These are phyloP conservation scores for Metroxylon sagu DNA, from an alignment of 176 grass and related monocot species.

Conservation along the genomic window DNA sequence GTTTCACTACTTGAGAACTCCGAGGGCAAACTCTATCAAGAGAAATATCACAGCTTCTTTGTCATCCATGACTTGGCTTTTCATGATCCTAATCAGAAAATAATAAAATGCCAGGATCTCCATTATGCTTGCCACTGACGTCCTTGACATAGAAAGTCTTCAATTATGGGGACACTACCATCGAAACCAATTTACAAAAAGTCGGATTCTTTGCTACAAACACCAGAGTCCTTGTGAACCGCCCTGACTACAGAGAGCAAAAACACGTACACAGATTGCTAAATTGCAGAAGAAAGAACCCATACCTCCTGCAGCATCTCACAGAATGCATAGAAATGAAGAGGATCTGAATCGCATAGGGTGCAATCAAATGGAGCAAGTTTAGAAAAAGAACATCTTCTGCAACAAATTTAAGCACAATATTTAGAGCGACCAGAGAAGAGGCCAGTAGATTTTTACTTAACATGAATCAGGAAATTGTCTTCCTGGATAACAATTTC, in stretches of 20 bases:
- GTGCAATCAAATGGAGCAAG: slow-evolving; percentile 73
- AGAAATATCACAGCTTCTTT: slow-evolving; percentile 43
- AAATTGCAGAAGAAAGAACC: neutral
- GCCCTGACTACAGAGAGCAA: too few species aligned
- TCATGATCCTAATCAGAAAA: slow-evolving; percentile 58
- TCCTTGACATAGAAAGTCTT: slow-evolving; percentile 60
- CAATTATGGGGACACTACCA: slow-evolving; percentile 43
- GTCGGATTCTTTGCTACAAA: neutral
- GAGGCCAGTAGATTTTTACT: too few species aligned
- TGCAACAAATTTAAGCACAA: neutral
- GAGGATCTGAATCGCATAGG: slow-evolving; percentile 66
- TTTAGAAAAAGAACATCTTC: slow-evolving; percentile 18
- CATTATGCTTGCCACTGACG: slow-evolving; percentile 66
- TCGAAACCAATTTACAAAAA: slow-evolving; percentile 41
- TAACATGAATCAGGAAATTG: too few species aligned
- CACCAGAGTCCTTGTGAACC: too few species aligned
- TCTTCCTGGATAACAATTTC: too few species aligned
- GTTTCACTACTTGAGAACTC: slow-evolving; percentile 5
- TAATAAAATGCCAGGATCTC: slow-evolving; percentile 36
- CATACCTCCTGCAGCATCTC: slow-evolving; percentile 57
- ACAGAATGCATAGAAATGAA: slow-evolving; percentile 64
- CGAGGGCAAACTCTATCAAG: neutral
- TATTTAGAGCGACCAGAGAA: too few species aligned
- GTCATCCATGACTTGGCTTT: slow-evolving; percentile 48
- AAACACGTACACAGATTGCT: too few species aligned